Conservation (phyloP, 495 filamentous ascomycete genomes). For the Cercophora samala region DNA sequence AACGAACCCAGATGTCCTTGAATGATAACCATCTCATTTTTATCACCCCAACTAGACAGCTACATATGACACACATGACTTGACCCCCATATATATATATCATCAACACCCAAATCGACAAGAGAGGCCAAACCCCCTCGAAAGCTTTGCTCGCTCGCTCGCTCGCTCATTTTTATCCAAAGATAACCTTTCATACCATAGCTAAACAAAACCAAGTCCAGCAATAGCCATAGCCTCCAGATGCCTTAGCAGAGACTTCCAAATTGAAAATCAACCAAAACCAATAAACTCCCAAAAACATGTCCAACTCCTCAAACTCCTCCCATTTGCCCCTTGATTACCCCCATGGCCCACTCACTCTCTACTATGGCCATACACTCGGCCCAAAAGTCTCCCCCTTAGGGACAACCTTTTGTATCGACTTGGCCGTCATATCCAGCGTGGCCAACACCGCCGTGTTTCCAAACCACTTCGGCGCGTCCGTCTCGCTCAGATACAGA, state of each 20-base stretch:
- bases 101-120: not conserved
- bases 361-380: slow-evolving; percentile 36
- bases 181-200: not conserved
- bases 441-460: slow-evolving; percentile 47
- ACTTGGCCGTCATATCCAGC: slow-evolving; percentile 34
- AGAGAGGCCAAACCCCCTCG: not conserved
- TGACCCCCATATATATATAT: not conserved
- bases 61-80: not conserved
- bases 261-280: not conserved
- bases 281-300: not conserved
- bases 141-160: not conserved
- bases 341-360: not conserved
- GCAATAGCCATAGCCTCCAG: not conserved
- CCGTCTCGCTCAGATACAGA: slow-evolving; percentile 52
- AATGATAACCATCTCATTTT: slow-evolving; percentile 5
- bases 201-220: not conserved
- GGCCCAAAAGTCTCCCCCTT: slow-evolving; percentile 48
- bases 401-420: slow-evolving; percentile 35
- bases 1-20: not conserved
- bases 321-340: not conserved
- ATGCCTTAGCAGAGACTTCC: not conserved
- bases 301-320: slow-evolving; percentile 3
- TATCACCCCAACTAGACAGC: not conserved
- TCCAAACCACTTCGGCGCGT: slow-evolving; percentile 64
- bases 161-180: not conserved